A percentile compares a stretch with the other conserved stretches of the same genome.
phyloP scores from a whole-genome alignment of 352 stramenopile species.

The Phytophthora macrochlamydospora region DNA sequence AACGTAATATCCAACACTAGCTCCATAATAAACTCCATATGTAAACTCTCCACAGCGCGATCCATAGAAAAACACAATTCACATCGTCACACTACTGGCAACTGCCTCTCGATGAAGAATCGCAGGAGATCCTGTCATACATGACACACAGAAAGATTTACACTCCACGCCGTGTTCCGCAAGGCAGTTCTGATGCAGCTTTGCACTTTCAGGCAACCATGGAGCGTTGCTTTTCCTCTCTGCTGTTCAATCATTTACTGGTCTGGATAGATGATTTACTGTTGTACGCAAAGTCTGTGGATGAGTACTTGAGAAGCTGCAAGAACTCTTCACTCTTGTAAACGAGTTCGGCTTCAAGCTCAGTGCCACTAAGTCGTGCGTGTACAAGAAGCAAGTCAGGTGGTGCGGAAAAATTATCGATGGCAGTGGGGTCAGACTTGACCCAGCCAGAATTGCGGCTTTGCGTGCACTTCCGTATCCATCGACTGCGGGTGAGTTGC shows the following conservation, averaged over 20 bases:
- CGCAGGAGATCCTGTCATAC: conserved; percentile 26
- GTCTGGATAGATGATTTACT: conserved; percentile 3
- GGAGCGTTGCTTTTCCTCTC: conserved; percentile 11
- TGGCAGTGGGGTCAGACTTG: too few relatives aligned
- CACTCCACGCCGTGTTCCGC: conserved; percentile 22
- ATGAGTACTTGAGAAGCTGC: neutral
- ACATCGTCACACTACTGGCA: conserved; percentile 15
- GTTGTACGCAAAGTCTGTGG: conserved; percentile 2
- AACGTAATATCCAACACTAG: too few relatives aligned
- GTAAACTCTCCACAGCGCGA: too few relatives aligned
- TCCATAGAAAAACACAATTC: too few relatives aligned
- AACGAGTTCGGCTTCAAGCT: too few relatives aligned
- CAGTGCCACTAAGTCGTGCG: too few relatives aligned
- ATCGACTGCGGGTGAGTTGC: too few relatives aligned
- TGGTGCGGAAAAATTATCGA: too few relatives aligned
- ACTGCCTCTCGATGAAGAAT: conserved; percentile 17
- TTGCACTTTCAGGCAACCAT: conserved; percentile 25
- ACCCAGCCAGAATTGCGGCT: too few relatives aligned
- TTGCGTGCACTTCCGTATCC: too few relatives aligned
- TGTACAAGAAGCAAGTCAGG: too few relatives aligned
- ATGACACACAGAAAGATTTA: conserved; percentile 27
- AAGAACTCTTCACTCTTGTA: neutral
- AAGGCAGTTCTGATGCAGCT: conserved; percentile 24
- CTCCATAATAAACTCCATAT: too few relatives aligned
- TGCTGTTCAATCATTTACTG: conserved; percentile 19